A percentile compares a stretch with the other conserved stretches of the same genome.
Conservation (phyloP, 306 rosid species). For the Castanospermum australe region DNA sequence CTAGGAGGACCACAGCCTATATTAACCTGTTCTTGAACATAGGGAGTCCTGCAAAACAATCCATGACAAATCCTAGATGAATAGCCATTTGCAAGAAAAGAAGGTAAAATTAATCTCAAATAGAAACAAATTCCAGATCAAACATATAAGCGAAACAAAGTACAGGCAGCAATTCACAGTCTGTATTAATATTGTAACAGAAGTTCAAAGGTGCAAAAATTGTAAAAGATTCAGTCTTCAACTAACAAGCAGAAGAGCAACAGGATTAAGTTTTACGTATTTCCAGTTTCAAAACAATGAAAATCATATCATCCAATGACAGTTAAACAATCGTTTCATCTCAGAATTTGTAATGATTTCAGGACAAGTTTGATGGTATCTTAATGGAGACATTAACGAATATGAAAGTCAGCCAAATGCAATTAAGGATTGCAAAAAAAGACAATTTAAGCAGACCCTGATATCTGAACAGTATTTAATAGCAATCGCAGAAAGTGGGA, state of each 20-base stretch:
- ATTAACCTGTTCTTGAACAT: slow-evolving; percentile 87
- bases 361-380: neutral
- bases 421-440: neutral
- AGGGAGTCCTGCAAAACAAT: slow-evolving; percentile 64
- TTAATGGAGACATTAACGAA: neutral
- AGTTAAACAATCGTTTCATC: neutral
- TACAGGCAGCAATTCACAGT: neutral
- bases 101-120: neutral
- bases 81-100: neutral
- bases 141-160: neutral
- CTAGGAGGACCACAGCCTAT: slow-evolving; percentile 97
- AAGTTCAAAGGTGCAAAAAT: neutral
- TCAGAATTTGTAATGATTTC: neutral
- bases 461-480: neutral
- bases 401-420: neutral
- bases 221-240: neutral
- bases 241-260: neutral
- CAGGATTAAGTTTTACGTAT: no score
- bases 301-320: neutral
- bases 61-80: slow-evolving; percentile 22
- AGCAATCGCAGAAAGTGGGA: neutral
- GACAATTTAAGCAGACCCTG: neutral
- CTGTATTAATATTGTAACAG: neutral
- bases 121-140: neutral
- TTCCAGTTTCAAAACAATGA: neutral